These are phyloP conservation scores for Fennellomyces sp. DNA, from an alignment of 371 early-diverging fungal genomes.

Conservation along the genomic window DNA sequence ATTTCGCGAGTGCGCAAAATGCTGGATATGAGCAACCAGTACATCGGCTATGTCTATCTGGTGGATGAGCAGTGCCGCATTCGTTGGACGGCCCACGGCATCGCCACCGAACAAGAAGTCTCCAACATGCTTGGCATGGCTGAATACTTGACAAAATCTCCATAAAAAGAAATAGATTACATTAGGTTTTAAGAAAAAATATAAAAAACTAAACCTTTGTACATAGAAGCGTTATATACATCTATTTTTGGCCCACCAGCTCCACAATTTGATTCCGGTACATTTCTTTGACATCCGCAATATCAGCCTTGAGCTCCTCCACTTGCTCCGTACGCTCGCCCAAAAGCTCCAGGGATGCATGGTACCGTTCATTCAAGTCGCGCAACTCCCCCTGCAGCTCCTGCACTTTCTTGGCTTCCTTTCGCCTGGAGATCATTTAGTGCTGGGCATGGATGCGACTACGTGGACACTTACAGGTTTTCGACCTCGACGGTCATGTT, in stretches of 20 bases:
- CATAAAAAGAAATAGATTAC: slow-evolving; percentile 1
- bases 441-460: not conserved
- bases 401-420: slow-evolving; percentile 26
- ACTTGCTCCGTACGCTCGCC: slow-evolving; percentile 91
- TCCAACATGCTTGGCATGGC: slow-evolving; percentile 58
- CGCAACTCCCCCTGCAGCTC: slow-evolving; percentile 35
- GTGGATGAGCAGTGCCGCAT: slow-evolving; percentile 75
- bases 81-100: slow-evolving; percentile 89
- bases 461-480: slow-evolving; percentile 40
- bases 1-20: slow-evolving; percentile 57
- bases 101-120: slow-evolving; percentile 69
- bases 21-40: slow-evolving; percentile 73
- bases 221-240: not conserved
- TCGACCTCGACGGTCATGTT: slow-evolving; percentile 65
- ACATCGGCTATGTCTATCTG: slow-evolving; percentile 81
- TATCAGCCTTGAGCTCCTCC: slow-evolving; percentile 80
- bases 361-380: slow-evolving; percentile 64
- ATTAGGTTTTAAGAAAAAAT: not conserved
- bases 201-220: not conserved
- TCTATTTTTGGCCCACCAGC: slow-evolving; percentile 59
- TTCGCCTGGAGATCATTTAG: slow-evolving; percentile 15
- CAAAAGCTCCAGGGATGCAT: slow-evolving; percentile 80
- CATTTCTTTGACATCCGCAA: slow-evolving; percentile 79
- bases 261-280: slow-evolving; percentile 79
- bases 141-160: slow-evolving; percentile 39